Evolutionary conservation across 2,329 filamentous ascomycete genomes (phyloP).

Genomic region (Alternaria sp.): DNA sequence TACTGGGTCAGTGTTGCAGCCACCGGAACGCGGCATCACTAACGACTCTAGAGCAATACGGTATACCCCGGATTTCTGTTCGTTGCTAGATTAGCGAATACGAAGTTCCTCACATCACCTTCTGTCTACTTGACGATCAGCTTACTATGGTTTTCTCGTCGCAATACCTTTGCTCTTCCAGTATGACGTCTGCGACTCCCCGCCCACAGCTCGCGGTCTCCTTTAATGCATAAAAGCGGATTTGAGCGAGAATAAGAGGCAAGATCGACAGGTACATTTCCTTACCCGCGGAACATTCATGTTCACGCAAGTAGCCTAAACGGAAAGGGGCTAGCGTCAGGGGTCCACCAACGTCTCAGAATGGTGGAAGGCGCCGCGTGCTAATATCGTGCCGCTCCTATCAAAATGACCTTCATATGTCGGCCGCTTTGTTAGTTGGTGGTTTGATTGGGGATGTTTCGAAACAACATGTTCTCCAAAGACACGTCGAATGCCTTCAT

Average conservation of each 20-base stretch:
- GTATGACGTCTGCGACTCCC: conserved; percentile 1
- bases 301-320: conserved; percentile 7
- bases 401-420: conserved; percentile 17
- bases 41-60: conserved; percentile 9
- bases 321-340: conserved; percentile 1
- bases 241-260: conserved; percentile 9
- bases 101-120: conserved; percentile 4
- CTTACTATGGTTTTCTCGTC: background rate
- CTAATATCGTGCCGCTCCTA: conserved; percentile 11
- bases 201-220: background rate
- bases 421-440: conserved; percentile 3
- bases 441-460: conserved; percentile 5
- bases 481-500: background rate
- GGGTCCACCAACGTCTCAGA: conserved; percentile 11
- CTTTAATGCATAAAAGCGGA: conserved; percentile 6
- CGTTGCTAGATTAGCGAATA: conserved; percentile 12
- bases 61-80: conserved; percentile 10
- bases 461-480: background rate
- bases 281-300: conserved; percentile 6
- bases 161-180: background rate
- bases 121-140: background rate
- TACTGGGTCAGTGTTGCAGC: conserved; percentile 5
- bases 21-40: conserved; percentile 5
- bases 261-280: conserved; percentile 14
- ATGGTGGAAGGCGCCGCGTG: conserved; percentile 2